Evolutionary conservation across 1,284 basidiomycete species (phyloP), one percentile per base, ranked within the genome.

Genomic region (Peniophora sp.): DNA sequence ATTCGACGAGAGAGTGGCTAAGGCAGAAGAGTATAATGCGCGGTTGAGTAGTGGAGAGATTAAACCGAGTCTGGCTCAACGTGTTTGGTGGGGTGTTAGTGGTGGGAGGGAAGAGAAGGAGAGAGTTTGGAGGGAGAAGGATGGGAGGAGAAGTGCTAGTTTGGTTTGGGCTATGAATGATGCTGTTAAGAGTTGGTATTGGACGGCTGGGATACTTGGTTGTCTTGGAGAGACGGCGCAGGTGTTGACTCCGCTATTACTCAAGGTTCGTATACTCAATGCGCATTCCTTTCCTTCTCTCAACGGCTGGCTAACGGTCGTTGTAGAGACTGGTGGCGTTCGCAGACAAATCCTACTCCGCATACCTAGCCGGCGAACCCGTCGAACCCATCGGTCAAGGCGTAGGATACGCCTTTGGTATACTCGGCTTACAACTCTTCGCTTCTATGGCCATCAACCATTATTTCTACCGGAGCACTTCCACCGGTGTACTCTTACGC

Each of bases 401-500:
- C 9, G 71, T 95, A 17, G 92, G 90, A 3, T 74, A 89, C 32
- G 78, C 83, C 2, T 74, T 94, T 54, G 81, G 72, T 16, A 74
- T 97, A 8, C 74, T 94, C 54, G 66, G 70, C 32, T 71, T 97
- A 60, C 85, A 93, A 60, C 49, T 90, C 24, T 59, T 85, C 22
- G 65, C 82, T 0, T 90, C 88, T 0, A 60, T 92, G 48, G 80
- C 79, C 59, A 76, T 79, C 3, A 81, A 94, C 58, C 91, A 93
- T 57, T 93, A 89, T 68, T 89, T 89, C 70, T 88, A 88, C 61
- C 78, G 86, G 23, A 74, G 77, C 23, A 78, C 81, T 39, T 79
- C 81, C 0, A 79, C 81, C 2, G 92, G 92, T 50, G 92, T 96
- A 9, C 77, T 96, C 20, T 64, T 91, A 2, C 84, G 94, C 44